Evolutionary conservation across 768 basidiomycete genomes (phyloP), one percentile per base, ranked within the genome.

Genomic region (Boletellus emodensis): DNA sequence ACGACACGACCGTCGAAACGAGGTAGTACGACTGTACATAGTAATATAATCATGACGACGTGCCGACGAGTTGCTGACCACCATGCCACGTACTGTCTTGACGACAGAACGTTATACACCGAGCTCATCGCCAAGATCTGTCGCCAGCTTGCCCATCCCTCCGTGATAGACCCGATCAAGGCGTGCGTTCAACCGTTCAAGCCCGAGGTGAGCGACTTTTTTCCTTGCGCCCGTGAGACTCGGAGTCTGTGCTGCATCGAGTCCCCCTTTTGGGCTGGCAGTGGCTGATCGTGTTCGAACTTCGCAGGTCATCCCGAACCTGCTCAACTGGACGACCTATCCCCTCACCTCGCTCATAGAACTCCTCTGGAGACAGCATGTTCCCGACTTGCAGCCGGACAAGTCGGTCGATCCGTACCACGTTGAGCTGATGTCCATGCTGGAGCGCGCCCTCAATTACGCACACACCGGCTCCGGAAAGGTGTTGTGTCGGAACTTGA

Each of bases 371-470:
- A n/a, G n/a, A n/a, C n/a, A n/a, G n/a, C n/a, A n/a, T n/a, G n/a
- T n/a, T n/a, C n/a, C n/a, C n/a, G 28, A 46, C 6, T n/a, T n/a
- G n/a, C n/a, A n/a, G n/a, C n/a, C n/a, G n/a, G n/a, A n/a, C n/a
- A 41, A 34, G 6, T 14, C 5, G 1, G 13, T 55, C 3, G 11
- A 40, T 24, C 44, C 44, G 0, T 53, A 53, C 7, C 18, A 36
- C 6, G 14, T 56, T 1, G 48, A 52, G 9, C 32, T 56, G 36
- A 49, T 56, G 51, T 40, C 51, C 4, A 56, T 56, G 35, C 24
- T 49, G 3, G 54, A 55, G 13, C 15, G 39, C 0, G 7, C 39
- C 0, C 46, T 55, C 0, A 55, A 52, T 34, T 55, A 48, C n/a
- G 47, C 50, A 0, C 54, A 55, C 15, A 55, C 47, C 0, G 51